Evolutionary conservation across 2,329 filamentous ascomycete genomes (phyloP), one percentile per base, ranked within the genome.

Genomic region (Fusarium pseudocircinatum): DNA sequence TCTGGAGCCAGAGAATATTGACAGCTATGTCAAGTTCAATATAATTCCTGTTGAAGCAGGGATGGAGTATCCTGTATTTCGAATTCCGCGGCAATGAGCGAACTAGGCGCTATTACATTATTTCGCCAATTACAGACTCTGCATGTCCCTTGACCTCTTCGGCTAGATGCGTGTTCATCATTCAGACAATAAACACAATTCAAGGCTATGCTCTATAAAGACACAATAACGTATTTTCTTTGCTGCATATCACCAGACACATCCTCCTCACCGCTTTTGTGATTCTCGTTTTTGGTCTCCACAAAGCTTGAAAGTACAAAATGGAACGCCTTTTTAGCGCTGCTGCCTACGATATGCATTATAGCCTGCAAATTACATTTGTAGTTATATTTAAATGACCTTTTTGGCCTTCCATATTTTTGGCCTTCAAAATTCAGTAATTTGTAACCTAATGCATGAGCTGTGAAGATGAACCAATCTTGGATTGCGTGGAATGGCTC

Each of bases 21-120:
- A 68, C 15, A 71, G 63, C 18, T 71, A 68, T 24, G 67, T 71
- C 20, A 53, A 37, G 20, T 71, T 71, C 20, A 58, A 58, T 7
- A 56, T 71, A 3, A 67, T 71, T 22, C 67, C 61, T 4, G 54
- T 71, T 0, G 30, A 61, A 8, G 37, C 44, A 4, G 68, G 61
- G 0, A 62, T 57, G 61, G 68, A 71, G 13, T 71, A 71, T 20
- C 67, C 68, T 8, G 32, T 71, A 3, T 71, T 71, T 4, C 62
- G 67, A 8, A 30, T 65, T 0, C 59, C 52, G 1, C 52, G 65
- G 2, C 18, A 64, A 20, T 57, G 24, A 20, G 6, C 20, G 7
- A 6, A 10, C 1, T 2, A 7, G 3, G n/a, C 11, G 7, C 4
- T 15, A 28, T 14, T 10, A 4, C 13, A 6, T 14, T 14, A 20